Evolutionary conservation across 1,284 basidiomycete species (phyloP).

Genomic region (Coniophora puteana): DNA sequence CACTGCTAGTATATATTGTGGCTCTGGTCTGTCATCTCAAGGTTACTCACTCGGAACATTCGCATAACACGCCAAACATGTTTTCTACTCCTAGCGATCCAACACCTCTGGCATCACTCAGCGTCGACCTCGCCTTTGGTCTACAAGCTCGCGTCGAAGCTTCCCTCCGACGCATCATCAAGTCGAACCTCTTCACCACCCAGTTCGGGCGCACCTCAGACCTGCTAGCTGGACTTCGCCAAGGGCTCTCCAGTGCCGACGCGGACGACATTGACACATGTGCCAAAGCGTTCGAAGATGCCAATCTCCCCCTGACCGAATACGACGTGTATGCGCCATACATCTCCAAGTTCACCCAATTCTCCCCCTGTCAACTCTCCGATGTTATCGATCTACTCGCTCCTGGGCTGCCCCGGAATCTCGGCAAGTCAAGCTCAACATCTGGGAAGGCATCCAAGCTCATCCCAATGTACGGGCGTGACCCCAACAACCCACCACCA

Average conservation of each 20-base stretch:
- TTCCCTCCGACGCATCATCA: too few relatives aligned
- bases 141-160: too few relatives aligned
- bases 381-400: background rate
- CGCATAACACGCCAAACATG: too few relatives aligned
- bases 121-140: too few relatives aligned
- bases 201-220: too few relatives aligned
- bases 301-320: background rate
- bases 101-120: too few relatives aligned
- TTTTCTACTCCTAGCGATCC: too few relatives aligned
- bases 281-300: background rate
- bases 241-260: too few relatives aligned
- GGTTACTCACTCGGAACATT: background rate
- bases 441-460: background rate
- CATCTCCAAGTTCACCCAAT: background rate
- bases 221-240: too few relatives aligned
- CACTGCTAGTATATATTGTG: background rate
- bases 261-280: too few relatives aligned
- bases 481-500: background rate
- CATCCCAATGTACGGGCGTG: background rate
- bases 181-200: too few relatives aligned
- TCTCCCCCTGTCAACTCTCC: background rate
- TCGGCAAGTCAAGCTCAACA: background rate
- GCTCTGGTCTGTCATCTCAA: background rate
- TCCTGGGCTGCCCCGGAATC: background rate
- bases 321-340: background rate